Conservation (phyloP, 2,329 filamentous ascomycete genomes). For the Colletotrichum eremochloae region DNA sequence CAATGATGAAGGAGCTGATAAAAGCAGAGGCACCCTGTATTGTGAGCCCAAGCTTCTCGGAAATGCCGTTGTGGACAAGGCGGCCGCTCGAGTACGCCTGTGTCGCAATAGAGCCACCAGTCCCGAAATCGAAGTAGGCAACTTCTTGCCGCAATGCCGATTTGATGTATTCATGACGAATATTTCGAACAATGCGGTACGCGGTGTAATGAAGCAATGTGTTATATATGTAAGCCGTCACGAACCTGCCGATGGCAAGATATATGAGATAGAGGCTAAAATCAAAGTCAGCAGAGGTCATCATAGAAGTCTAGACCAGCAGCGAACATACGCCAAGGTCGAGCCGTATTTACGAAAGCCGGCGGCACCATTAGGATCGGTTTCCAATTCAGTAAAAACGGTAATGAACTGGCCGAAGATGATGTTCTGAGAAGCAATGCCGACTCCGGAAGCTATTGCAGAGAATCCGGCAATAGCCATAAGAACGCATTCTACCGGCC, state of each 20-base stretch:
- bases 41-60: conserved; percentile 55
- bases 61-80: conserved; percentile 55
- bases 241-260: neutral
- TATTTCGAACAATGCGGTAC: neutral
- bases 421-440: conserved; percentile 40
- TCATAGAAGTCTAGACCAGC: neutral
- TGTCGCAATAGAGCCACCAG: conserved; percentile 52
- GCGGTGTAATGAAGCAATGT: neutral
- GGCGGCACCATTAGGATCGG: neutral
- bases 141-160: neutral
- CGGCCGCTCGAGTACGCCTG: conserved; percentile 59
- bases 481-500: neutral
- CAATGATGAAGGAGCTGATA: conserved; percentile 51
- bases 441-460: conserved; percentile 35
- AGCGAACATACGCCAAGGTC: neutral
- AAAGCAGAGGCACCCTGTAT: conserved; percentile 55
- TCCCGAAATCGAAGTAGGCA: neutral
- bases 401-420: conserved; percentile 43
- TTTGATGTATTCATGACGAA: neutral
- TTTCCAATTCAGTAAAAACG: conserved; percentile 4
- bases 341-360: neutral
- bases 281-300: neutral
- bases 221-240: neutral
- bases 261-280: neutral
- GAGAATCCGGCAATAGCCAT: neutral